A percentile compares a stretch with the other conserved stretches of the same genome.
phyloP scores from a whole-genome alignment of 352 stramenopile genomes.

The Pseudoperonospora humuli region DNA sequence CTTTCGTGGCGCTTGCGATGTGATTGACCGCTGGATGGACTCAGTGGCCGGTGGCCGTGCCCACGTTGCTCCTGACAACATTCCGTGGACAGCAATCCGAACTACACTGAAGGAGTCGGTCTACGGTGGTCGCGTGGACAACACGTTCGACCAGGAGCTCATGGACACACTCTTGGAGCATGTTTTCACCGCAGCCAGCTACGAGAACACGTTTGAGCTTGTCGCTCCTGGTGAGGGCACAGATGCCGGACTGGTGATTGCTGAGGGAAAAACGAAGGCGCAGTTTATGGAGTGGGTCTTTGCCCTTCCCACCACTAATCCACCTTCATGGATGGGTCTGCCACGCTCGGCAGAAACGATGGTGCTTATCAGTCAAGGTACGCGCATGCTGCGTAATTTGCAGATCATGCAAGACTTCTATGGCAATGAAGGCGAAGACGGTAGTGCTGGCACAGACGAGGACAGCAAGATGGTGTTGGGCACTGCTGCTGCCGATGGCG shows the following conservation, averaged over 20 bases:
- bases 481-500: conserved; percentile 21
- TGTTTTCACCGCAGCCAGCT: conserved; percentile 92
- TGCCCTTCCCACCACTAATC: conserved; percentile 82
- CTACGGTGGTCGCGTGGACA: conserved; percentile 97
- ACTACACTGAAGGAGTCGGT: conserved; percentile 94
- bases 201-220: conserved; percentile 84
- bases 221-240: conserved; percentile 36
- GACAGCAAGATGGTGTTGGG: conserved; percentile 55
- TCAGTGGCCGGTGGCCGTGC: conserved; percentile 67
- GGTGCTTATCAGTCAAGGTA: conserved; percentile 76
- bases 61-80: conserved; percentile 91
- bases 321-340: conserved; percentile 89
- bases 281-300: conserved; percentile 90
- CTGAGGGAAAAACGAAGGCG: conserved; percentile 86
- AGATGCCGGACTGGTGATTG: conserved; percentile 57
- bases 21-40: conserved; percentile 97
- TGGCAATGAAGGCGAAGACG: conserved; percentile 45
- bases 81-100: conserved; percentile 98
- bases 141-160: conserved; percentile 93
- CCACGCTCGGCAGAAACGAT: conserved; percentile 88
- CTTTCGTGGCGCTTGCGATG: conserved; percentile 93
- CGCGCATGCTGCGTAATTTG: conserved; percentile 71
- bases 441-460: conserved; percentile 27
- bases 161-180: conserved; percentile 91
- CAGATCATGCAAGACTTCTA: conserved; percentile 80